Evolutionary conservation across 352 stramenopile species (phyloP).

Genomic region (Saprolegnia parasitica): DNA sequence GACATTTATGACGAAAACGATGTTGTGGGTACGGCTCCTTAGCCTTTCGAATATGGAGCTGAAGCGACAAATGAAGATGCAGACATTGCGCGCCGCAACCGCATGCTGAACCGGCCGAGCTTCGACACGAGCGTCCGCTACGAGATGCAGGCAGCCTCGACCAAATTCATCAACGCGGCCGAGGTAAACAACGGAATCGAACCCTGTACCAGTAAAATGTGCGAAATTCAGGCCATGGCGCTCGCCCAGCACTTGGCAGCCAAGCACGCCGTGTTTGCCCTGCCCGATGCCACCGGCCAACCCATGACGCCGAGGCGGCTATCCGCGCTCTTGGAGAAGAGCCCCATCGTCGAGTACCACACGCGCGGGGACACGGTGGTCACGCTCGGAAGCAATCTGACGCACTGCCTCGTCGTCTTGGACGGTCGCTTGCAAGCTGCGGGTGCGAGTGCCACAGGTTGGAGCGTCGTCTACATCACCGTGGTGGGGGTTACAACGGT

Average conservation of each 20-base stretch:
- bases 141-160: constrained; percentile 10
- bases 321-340: constrained; percentile 23
- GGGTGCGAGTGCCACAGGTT: constrained; percentile 30
- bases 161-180: constrained; percentile 15
- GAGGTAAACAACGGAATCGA: constrained; percentile 1
- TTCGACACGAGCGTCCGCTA: constrained; percentile 24
- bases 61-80: background rate
- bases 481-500: constrained; percentile 37
- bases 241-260: constrained; percentile 21
- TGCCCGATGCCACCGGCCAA: background rate
- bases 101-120: constrained; percentile 5
- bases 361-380: constrained; percentile 28
- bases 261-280: constrained; percentile 13
- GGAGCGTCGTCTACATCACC: constrained; percentile 35
- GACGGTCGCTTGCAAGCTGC: constrained; percentile 33
- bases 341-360: constrained; percentile 36
- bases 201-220: background rate
- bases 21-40: background rate
- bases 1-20: constrained; percentile 96
- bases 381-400: constrained; percentile 31
- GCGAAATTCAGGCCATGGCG: background rate
- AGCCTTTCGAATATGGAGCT: too few relatives aligned
- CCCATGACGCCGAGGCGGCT: background rate
- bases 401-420: constrained; percentile 41
- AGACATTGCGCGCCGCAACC: background rate